phyloP scores from a whole-genome alignment of 208 protist species.

The Leishmania guyanensis region DNA sequence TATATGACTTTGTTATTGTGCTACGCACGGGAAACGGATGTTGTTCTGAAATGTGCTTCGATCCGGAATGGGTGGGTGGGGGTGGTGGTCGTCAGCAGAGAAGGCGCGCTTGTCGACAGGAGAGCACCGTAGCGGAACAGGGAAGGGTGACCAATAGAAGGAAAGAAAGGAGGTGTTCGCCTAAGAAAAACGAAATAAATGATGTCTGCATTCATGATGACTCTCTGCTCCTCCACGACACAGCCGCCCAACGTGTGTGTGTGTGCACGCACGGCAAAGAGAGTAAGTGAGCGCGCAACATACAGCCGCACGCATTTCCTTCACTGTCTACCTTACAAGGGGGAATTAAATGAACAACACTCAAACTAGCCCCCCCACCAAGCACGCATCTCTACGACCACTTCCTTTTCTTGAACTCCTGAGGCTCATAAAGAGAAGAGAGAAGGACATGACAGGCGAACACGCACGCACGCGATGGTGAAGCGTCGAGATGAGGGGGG shows the following conservation, averaged over 20 bases:
- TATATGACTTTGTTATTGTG: neutral
- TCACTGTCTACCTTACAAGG: conserved; percentile 11
- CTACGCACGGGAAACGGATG: neutral
- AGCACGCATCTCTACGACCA: neutral
- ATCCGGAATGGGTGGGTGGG: neutral
- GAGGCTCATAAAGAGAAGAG: neutral
- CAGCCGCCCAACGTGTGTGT: conserved; percentile 4
- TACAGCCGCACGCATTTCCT: conserved; percentile 10
- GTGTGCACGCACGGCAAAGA: neutral
- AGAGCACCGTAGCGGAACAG: neutral
- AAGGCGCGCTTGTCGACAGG: neutral
- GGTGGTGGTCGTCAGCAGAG: neutral
- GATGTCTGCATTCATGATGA: neutral
- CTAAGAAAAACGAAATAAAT: neutral
- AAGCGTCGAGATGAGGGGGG: neutral
- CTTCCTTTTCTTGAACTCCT: neutral
- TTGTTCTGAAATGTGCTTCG: neutral
- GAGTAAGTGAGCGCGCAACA: neutral
- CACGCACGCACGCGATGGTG: neutral
- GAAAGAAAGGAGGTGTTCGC: neutral
- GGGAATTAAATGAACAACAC: neutral
- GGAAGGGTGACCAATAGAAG: neutral
- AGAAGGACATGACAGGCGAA: conserved; percentile 10
- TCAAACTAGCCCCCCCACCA: neutral
- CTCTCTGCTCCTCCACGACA: neutral